These are phyloP conservation scores for Cercophora newfieldiana DNA, from an alignment of 495 filamentous ascomycete genomes.

Conservation along the genomic window DNA sequence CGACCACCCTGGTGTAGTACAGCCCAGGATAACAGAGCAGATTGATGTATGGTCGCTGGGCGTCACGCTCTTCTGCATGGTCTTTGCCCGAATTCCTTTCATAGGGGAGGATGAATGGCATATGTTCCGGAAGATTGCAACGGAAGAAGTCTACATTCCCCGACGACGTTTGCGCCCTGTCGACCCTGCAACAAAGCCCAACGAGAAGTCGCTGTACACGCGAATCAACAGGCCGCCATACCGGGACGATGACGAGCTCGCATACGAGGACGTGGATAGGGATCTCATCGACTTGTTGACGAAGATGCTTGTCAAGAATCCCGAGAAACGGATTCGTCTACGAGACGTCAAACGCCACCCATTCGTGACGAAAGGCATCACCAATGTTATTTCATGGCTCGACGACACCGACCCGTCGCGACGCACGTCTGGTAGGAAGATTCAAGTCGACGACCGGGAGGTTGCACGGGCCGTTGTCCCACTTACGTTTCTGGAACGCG, in stretches of 20 bases:
- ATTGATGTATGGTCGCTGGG: conserved; percentile 98
- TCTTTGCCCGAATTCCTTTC: conserved; percentile 92
- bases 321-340: conserved; percentile 79
- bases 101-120: conserved; percentile 85
- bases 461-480: conserved; percentile 88
- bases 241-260: conserved; percentile 65
- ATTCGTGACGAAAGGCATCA: conserved; percentile 86
- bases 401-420: conserved; percentile 88
- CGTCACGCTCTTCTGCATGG: conserved; percentile 91
- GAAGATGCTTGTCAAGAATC: conserved; percentile 85
- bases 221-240: conserved; percentile 51
- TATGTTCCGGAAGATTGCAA: conserved; percentile 87
- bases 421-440: conserved; percentile 80
- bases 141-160: conserved; percentile 86
- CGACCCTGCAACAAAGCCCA: conserved; percentile 54
- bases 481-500: conserved; percentile 78
- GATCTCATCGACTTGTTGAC: conserved; percentile 78
- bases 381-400: conserved; percentile 76
- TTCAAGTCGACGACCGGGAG: conserved; percentile 89
- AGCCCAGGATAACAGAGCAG: conserved; percentile 57
- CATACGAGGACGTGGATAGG: conserved; percentile 83
- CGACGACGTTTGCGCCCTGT: conserved; percentile 75
- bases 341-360: conserved; percentile 93
- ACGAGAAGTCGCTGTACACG: conserved; percentile 54
- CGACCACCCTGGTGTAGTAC: conserved; percentile 24